A percentile compares a stretch with the other conserved stretches of the same genome.
phyloP scores from a whole-genome alignment of 495 filamentous ascomycete species.

The Haplographium delicatum region DNA sequence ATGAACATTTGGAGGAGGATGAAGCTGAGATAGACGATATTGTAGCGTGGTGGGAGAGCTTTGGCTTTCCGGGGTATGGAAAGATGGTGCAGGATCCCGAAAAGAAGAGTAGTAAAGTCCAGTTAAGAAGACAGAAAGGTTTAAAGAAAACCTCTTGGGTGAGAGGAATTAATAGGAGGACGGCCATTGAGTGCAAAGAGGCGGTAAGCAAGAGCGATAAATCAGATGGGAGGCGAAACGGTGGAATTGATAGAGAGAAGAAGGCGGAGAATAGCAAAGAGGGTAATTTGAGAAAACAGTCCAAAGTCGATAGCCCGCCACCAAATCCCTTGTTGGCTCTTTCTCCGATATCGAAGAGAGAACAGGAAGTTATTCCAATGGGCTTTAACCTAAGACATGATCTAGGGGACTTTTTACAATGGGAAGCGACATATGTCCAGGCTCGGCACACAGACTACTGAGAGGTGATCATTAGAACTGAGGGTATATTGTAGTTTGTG shows the following conservation, averaged over 20 bases:
- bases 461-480: too few species aligned
- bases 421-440: conserved; percentile 32
- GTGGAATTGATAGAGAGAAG: not conserved
- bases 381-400: conserved; percentile 51
- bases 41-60: conserved; percentile 37
- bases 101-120: not conserved
- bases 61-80: conserved; percentile 35
- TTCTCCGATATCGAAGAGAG: not conserved
- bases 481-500: too few species aligned
- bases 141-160: too few species aligned
- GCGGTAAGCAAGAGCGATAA: too few species aligned
- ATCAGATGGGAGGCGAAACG: too few species aligned
- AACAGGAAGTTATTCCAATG: conserved; percentile 41
- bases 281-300: not conserved
- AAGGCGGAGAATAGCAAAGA: not conserved
- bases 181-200: not conserved
- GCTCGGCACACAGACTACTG: not conserved
- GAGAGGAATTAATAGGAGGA: not conserved
- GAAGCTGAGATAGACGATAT: conserved; percentile 40
- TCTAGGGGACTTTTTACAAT: conserved; percentile 44
- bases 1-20: conserved; percentile 29
- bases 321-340: conserved; percentile 48
- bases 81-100: conserved; percentile 23
- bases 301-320: conserved; percentile 31
- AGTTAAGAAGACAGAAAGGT: not conserved